Evolutionary conservation across 148 eudicot genomes (phyloP).

Genomic region (Nepenthes gracilis): DNA sequence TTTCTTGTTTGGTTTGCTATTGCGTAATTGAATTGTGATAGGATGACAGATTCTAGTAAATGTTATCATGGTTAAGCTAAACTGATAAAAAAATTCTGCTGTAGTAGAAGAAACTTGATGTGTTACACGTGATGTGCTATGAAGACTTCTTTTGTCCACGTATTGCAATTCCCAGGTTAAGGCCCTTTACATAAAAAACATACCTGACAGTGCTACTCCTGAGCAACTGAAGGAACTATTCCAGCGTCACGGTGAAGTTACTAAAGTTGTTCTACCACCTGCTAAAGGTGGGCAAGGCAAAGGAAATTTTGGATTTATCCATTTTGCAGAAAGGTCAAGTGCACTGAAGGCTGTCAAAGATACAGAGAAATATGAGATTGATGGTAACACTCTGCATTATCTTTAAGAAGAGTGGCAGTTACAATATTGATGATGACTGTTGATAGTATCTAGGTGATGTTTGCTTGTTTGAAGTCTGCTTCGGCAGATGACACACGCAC

Average conservation of each 20-base stretch:
- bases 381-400: slow-evolving; percentile 36
- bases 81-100: no score
- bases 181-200: slow-evolving; percentile 94
- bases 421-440: no score
- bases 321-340: slow-evolving; percentile 92
- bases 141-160: no score
- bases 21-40: no score
- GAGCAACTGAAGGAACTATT: slow-evolving; percentile 84
- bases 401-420: neutral
- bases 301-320: slow-evolving; percentile 84
- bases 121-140: no score
- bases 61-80: no score
- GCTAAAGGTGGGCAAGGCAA: slow-evolving; percentile 82
- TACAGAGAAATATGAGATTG: slow-evolving; percentile 74
- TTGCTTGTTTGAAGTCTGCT: no score
- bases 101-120: no score
- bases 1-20: no score
- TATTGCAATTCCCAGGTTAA: slow-evolving; percentile 51
- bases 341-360: slow-evolving; percentile 90
- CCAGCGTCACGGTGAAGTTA: slow-evolving; percentile 93
- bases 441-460: no score
- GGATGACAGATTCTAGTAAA: no score
- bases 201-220: slow-evolving; percentile 72
- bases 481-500: no score
- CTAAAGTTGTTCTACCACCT: slow-evolving; percentile 90